A percentile compares a stretch with the other conserved stretches of the same genome.
These are phyloP conservation scores for Seiridium cupressi DNA, from an alignment of 2,329 filamentous ascomycete species.

Conservation along the genomic window DNA sequence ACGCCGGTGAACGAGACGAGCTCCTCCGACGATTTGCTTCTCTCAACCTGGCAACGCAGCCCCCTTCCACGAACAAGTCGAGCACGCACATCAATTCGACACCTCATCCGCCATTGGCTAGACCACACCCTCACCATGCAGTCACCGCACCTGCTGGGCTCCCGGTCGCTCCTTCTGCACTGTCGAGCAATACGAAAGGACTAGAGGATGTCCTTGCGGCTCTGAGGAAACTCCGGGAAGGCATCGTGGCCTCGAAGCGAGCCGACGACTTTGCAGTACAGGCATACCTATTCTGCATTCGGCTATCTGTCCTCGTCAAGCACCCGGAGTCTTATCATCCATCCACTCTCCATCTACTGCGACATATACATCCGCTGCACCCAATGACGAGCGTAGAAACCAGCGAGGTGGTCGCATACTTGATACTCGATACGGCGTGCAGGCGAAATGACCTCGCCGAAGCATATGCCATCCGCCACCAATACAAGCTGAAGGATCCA, in stretches of 20 bases:
- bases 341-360: slow-evolving; percentile 76
- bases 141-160: slow-evolving; percentile 8
- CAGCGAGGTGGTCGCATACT: slow-evolving; percentile 76
- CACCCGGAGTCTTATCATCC: slow-evolving; percentile 89
- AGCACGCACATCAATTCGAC: not conserved
- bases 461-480: slow-evolving; percentile 66
- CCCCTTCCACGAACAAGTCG: slow-evolving; percentile 13
- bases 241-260: slow-evolving; percentile 75
- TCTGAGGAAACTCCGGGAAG: slow-evolving; percentile 89
- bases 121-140: slow-evolving; percentile 14
- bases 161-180: slow-evolving; percentile 4
- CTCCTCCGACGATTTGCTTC: slow-evolving; percentile 74
- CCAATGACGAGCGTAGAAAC: slow-evolving; percentile 71
- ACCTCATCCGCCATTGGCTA: slow-evolving; percentile 15
- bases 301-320: slow-evolving; percentile 75
- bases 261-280: slow-evolving; percentile 80
- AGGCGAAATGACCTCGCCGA: slow-evolving; percentile 72
- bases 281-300: slow-evolving; percentile 88
- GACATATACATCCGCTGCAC: slow-evolving; percentile 64
- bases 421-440: slow-evolving; percentile 86
- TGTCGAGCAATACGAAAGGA: slow-evolving; percentile 53
- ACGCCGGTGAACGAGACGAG: slow-evolving; percentile 67
- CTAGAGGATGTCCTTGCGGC: slow-evolving; percentile 76
- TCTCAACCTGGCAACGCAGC: slow-evolving; percentile 40
- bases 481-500: slow-evolving; percentile 62